Base-by-base conservation (phyloP, 2,329 filamentous ascomycete genomes). In the Phaeosphaeriaceae sp. region DNA sequence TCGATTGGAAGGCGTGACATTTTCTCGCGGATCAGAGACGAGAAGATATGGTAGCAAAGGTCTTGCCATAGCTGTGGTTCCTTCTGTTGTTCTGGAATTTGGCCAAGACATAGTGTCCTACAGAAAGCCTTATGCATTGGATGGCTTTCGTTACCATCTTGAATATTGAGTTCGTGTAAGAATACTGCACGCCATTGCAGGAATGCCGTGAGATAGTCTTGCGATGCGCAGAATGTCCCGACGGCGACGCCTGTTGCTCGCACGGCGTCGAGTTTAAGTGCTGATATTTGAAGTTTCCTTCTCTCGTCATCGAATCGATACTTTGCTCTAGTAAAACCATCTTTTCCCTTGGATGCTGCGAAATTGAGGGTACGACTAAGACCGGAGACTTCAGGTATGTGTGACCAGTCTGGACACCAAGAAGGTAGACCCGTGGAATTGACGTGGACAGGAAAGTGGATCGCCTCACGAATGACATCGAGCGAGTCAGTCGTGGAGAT, bases 401-500 rank as follows among this genome's bases (percentile, higher is more conserved):
- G 60, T 0, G 70, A 74, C 71, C 35, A 76, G 50, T 75, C 73
- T 0, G 73, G 73, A 3, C 68, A 65, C 66, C 69, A 75, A 0
- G 58, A 65, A 2, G 72, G 74, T 4, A 76, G 46, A 9, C 55
- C 63, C 2, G 46, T 16, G 3, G 60, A 46, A 41, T 50, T 62
- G 2, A 50, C 58, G 29, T 68, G 60, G 1, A 54, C 29, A 0
- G 68, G 69, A 32, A 64, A 73, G 36, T 74, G 64, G 30, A 74
- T 70, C 3, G 67, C 48, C 28, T 73, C 67, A 54, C 71, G 72
- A 3, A 75, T 64, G 7, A 75, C 61, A 45, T 75, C 70, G 2
- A 75, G 52, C 15, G 42, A 47, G 3, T 57, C 35, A 9, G 60
- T 61, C 6, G 53, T 52, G 18, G 26, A 50, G 2, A 74, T 41